These are phyloP conservation scores for Mycosphaerella sp. DNA, from an alignment of 2,329 filamentous ascomycete genomes.

Conservation along the genomic window DNA sequence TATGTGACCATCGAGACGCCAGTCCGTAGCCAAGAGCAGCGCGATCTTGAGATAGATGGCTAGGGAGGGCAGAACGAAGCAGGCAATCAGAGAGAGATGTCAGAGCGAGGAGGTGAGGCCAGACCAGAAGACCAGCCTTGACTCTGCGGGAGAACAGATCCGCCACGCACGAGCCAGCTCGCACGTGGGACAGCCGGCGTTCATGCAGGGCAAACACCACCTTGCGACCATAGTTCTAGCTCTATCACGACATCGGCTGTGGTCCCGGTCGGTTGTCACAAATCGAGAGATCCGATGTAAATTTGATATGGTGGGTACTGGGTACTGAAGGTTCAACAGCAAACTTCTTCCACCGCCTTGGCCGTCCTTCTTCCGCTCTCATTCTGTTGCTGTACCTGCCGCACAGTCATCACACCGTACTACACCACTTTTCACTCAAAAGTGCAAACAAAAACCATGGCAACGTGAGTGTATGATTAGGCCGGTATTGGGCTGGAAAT, in stretches of 20 bases:
- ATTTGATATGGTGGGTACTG: no score
- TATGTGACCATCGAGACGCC: no score
- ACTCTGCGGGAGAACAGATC: neutral
- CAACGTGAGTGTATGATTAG: constrained; percentile 19
- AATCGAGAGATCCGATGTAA: neutral
- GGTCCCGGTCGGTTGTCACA: neutral
- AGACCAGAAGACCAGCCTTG: neutral
- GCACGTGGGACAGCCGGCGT: neutral
- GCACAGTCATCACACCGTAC: neutral
- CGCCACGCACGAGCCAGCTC: neutral
- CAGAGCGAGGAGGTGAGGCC: neutral
- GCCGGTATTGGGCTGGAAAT: neutral
- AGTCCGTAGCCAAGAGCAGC: no score
- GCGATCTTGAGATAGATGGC: neutral
- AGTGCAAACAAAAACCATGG: constrained; percentile 10
- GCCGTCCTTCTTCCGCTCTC: neutral
- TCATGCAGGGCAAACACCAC: neutral
- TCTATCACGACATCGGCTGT: neutral
- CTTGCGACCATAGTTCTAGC: no score
- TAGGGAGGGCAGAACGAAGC: neutral
- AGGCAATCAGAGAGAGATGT: neutral
- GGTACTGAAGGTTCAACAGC: no score
- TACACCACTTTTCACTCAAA: neutral
- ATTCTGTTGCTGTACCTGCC: neutral
- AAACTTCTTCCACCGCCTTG: neutral